phyloP scores from a whole-genome alignment of 1,284 basidiomycete species.

The Xanthoconium separans region DNA sequence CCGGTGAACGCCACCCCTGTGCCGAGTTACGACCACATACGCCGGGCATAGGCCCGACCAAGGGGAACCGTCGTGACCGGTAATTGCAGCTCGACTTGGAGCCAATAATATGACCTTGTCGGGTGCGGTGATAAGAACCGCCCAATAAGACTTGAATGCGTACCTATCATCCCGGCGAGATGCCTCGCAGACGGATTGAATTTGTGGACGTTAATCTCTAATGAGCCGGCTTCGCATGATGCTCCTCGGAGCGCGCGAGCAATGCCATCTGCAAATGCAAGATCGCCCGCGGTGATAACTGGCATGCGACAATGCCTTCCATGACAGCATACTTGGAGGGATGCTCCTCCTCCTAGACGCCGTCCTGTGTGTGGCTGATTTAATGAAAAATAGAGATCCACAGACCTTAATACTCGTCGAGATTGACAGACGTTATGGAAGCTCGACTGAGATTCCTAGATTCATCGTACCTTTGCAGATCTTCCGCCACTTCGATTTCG shows the following conservation, averaged over 20 bases:
- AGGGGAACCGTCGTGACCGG: slow-evolving; percentile 3
- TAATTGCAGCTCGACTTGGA: slow-evolving; percentile 2
- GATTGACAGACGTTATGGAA: slow-evolving; percentile 29
- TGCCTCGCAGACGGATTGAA: slow-evolving; percentile 8
- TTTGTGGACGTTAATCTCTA: slow-evolving; percentile 24
- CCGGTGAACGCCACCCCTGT: slow-evolving; percentile 24
- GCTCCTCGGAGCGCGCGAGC: slow-evolving; percentile 24
- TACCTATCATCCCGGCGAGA: slow-evolving; percentile 14
- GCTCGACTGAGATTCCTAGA: slow-evolving; percentile 21
- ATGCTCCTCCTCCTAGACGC: slow-evolving; percentile 18
- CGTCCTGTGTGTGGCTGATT: slow-evolving; percentile 14
- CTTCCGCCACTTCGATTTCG: slow-evolving; percentile 22
- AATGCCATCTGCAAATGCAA: slow-evolving; percentile 4
- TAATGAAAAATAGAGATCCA: slow-evolving; percentile 20
- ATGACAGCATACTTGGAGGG: slow-evolving; percentile 10
- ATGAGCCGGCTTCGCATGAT: slow-evolving; percentile 9
- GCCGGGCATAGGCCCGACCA: neutral
- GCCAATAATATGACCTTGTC: slow-evolving; percentile 24
- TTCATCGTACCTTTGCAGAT: slow-evolving; percentile 29
- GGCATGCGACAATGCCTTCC: slow-evolving; percentile 11
- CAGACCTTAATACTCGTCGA: slow-evolving; percentile 18
- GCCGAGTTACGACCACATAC: neutral
- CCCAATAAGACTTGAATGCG: slow-evolving; percentile 5
- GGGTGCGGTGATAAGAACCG: slow-evolving; percentile 10
- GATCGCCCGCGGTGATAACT: slow-evolving; percentile 30